A percentile compares a stretch with the other conserved stretches of the same genome.
Evolutionary conservation across 345 rosid genomes (phyloP).

Genomic region (Syzygium oleosum): DNA sequence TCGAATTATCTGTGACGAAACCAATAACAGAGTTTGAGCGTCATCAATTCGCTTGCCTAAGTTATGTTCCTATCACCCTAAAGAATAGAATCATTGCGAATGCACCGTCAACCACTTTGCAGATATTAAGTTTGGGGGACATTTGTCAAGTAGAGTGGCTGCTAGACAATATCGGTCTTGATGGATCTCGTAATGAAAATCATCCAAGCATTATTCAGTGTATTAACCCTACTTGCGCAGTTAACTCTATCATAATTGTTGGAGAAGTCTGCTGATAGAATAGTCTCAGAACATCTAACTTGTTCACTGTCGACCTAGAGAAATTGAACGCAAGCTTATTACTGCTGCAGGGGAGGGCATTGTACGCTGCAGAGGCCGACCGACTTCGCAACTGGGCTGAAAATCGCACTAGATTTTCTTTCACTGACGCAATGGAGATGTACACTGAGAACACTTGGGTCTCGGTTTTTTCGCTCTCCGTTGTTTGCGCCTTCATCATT

Average conservation of each 20-base stretch:
- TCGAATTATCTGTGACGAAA: not conserved
- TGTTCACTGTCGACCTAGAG: not conserved
- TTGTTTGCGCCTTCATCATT: constrained; percentile 89
- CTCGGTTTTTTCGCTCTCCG: constrained; percentile 88
- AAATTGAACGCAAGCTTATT: not conserved
- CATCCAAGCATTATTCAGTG: not conserved
- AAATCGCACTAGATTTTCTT: constrained; percentile 68
- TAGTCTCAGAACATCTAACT: not conserved
- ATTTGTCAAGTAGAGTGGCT: not conserved
- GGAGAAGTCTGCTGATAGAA: not conserved
- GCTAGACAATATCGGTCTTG: not conserved
- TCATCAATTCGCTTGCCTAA: not conserved
- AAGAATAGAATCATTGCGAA: not conserved
- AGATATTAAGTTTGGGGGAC: not conserved
- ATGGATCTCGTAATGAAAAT: not conserved
- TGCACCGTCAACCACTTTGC: not conserved
- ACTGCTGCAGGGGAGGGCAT: constrained; percentile 60
- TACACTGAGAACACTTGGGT: constrained; percentile 87
- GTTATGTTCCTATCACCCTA: not conserved
- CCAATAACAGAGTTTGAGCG: not conserved
- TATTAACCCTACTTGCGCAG: not conserved
- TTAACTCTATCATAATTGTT: not conserved
- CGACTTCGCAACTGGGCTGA: constrained; percentile 89
- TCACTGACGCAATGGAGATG: constrained; percentile 94
- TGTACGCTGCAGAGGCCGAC: constrained; percentile 89